Percentiles rank a stretch among this genome's conserved stretches.
Evolutionary conservation across 148 eudicot genomes (phyloP).

Genomic region (Amaranthus hypochondriacus): DNA sequence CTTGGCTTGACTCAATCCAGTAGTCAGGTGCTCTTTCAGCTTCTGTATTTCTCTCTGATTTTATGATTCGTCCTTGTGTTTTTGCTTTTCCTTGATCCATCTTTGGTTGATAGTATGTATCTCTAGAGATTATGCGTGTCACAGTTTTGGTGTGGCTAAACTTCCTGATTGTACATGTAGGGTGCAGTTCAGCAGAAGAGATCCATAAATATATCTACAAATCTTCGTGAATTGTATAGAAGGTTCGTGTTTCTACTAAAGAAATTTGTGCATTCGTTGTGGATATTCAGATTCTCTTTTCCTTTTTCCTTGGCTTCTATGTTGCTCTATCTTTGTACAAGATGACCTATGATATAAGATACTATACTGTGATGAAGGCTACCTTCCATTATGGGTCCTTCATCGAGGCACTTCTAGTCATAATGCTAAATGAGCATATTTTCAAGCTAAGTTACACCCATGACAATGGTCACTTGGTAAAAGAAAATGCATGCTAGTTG

Average conservation of each 20-base stretch:
- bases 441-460: too few species aligned
- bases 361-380: too few species aligned
- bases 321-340: neutral
- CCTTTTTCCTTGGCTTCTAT: neutral
- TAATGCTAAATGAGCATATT: too few species aligned
- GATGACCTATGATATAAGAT: too few species aligned
- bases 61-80: neutral
- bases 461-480: too few species aligned
- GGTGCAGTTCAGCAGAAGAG: constrained; percentile 30
- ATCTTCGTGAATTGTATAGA: constrained; percentile 69
- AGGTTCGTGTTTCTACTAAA: constrained; percentile 36
- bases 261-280: neutral
- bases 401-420: too few species aligned
- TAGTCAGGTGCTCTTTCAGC: constrained; percentile 26
- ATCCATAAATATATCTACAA: constrained; percentile 35
- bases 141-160: constrained; percentile 7
- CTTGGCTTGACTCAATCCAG: constrained; percentile 21
- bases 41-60: constrained; percentile 5
- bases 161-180: constrained; percentile 22
- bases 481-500: too few species aligned
- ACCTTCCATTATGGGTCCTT: too few species aligned
- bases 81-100: neutral
- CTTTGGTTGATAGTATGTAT: neutral
- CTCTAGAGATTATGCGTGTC: neutral
- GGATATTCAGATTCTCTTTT: neutral